Evolutionary conservation across 75 land plant species (phyloP).

Genomic region (Isoetes taiwanensis): DNA sequence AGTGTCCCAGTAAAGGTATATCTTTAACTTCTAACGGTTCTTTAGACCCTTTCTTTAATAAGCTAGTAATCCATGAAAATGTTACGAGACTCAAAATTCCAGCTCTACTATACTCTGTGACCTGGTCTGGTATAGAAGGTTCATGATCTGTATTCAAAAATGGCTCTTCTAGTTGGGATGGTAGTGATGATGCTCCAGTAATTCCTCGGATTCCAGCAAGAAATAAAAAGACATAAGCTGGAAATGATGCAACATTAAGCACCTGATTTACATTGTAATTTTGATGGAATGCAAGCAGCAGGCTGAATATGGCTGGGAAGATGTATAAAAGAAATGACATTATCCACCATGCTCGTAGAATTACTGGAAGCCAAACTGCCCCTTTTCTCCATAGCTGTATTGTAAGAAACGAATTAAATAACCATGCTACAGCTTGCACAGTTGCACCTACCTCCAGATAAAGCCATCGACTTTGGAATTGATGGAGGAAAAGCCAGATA

Average conservation of each 20-base stretch:
- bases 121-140: conserved; percentile 21
- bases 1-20: conserved; percentile 39
- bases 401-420: not conserved
- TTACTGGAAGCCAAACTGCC: not conserved
- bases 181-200: conserved; percentile 9
- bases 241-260: not conserved
- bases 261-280: not conserved
- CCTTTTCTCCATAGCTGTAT: not conserved
- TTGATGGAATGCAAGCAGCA: conserved; percentile 7
- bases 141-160: conserved; percentile 21
- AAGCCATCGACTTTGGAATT: too few species aligned
- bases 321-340: not conserved
- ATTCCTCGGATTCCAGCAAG: not conserved
- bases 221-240: not conserved
- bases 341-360: not conserved
- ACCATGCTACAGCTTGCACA: not conserved
- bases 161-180: conserved; percentile 21
- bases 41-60: conserved; percentile 36
- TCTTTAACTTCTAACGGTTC: conserved; percentile 46
- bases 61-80: conserved; percentile 62
- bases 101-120: conserved; percentile 43
- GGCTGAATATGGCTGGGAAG: not conserved
- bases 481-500: too few species aligned
- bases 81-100: conserved; percentile 38
- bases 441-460: not conserved